Percentiles rank a stretch among this genome's conserved stretches.
Conservation (phyloP, 1,139 yeast species). For the Chernovozyma aurita region DNA sequence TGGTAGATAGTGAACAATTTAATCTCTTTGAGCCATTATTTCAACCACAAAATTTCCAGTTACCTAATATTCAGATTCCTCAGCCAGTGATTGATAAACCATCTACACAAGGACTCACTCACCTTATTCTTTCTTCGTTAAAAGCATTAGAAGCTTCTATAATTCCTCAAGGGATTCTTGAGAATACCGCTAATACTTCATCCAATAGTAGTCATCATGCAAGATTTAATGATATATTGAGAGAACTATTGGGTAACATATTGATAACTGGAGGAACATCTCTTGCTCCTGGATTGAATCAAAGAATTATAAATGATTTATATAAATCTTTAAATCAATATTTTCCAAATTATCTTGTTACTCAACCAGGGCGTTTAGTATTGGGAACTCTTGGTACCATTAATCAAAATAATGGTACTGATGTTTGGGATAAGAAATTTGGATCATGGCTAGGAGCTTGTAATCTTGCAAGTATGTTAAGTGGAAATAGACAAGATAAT, state of each 20-base stretch:
- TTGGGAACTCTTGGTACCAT: slow-evolving; percentile 23
- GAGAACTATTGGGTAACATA: slow-evolving; percentile 49
- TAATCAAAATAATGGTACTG: slow-evolving; percentile 13
- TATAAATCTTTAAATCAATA: slow-evolving; percentile 39
- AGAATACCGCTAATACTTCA: slow-evolving; percentile 11
- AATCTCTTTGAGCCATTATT: slow-evolving; percentile 50
- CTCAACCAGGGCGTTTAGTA: slow-evolving; percentile 15
- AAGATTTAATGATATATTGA: slow-evolving; percentile 39
- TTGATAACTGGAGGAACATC: slow-evolving; percentile 67
- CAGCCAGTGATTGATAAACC: slow-evolving; percentile 38
- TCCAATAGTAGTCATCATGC: slow-evolving; percentile 25
- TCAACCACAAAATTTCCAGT: slow-evolving; percentile 44
- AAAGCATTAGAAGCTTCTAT: slow-evolving; percentile 32
- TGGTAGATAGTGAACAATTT: slow-evolving; percentile 38
- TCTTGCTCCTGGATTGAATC: slow-evolving; percentile 55
- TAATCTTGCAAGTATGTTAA: slow-evolving; percentile 51
- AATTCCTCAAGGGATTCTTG: slow-evolving; percentile 15
- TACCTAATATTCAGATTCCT: slow-evolving; percentile 27
- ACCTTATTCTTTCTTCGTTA: slow-evolving; percentile 34
- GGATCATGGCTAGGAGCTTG: slow-evolving; percentile 69
- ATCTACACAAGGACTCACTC: slow-evolving; percentile 37
- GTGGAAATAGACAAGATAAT: slow-evolving; percentile 35
- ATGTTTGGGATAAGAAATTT: slow-evolving; percentile 49
- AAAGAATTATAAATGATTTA: slow-evolving; percentile 57
- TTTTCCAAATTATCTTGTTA: slow-evolving; percentile 46